A percentile compares a stretch with the other conserved stretches of the same genome.
These are phyloP conservation scores for Lipomyces chichibuensis DNA, from an alignment of 805 yeast genomes.

Conservation along the genomic window DNA sequence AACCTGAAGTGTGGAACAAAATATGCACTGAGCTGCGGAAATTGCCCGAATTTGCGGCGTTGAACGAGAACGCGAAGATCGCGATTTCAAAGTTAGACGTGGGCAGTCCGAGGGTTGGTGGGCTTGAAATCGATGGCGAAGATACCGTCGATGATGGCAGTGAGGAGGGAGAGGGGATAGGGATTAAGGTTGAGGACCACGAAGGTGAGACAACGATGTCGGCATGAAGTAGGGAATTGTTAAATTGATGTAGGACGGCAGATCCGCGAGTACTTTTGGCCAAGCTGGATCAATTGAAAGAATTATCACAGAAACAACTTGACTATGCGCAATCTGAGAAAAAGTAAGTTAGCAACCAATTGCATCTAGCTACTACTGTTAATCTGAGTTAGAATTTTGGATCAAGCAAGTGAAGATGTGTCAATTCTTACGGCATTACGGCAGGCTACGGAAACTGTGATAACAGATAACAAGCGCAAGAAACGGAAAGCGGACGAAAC, in stretches of 20 bases:
- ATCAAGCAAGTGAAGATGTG: constrained; percentile 31
- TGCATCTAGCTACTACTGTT: not conserved
- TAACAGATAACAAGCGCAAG: constrained; percentile 28
- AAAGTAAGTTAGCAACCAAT: constrained; percentile 9
- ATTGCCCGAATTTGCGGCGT: constrained; percentile 17
- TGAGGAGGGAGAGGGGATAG: constrained; percentile 10
- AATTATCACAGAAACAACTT: constrained; percentile 19
- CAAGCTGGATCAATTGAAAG: constrained; percentile 21
- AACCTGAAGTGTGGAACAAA: constrained; percentile 31
- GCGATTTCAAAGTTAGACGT: constrained; percentile 16
- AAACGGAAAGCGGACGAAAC: constrained; percentile 33
- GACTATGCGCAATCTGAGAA: constrained; percentile 25
- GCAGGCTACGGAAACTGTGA: constrained; percentile 22
- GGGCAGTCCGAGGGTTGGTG: not conserved
- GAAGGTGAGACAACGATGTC: constrained; percentile 4
- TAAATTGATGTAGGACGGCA: not conserved
- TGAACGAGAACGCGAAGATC: constrained; percentile 11
- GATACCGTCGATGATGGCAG: constrained; percentile 8
- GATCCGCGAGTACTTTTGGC: constrained; percentile 18
- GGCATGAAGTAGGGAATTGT: not conserved
- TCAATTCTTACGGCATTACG: constrained; percentile 24
- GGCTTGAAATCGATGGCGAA: constrained; percentile 1
- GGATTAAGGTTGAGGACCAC: constrained; percentile 13
- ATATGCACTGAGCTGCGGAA: constrained; percentile 17
- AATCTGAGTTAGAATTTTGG: constrained; percentile 17